phyloP scores from a whole-genome alignment of 257 asterid species.

The Gentiana macrophylla region DNA sequence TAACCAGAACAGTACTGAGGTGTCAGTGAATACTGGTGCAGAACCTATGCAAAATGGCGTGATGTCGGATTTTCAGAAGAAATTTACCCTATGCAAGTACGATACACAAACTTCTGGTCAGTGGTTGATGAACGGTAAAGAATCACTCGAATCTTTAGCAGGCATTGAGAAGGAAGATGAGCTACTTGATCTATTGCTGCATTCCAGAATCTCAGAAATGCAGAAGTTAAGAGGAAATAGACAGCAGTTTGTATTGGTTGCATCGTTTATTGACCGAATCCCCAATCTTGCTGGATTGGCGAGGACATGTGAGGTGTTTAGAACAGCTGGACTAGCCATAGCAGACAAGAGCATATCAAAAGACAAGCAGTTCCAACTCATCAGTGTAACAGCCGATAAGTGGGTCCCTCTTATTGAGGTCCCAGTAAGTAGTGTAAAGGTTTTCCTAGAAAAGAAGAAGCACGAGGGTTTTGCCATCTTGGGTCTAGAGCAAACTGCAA shows the following conservation, averaged over 20 bases:
- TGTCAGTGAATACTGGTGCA: constrained; percentile 19
- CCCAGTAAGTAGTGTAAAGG: constrained; percentile 54
- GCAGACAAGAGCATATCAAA: constrained; percentile 62
- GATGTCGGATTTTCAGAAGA: constrained; percentile 66
- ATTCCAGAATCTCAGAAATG: constrained; percentile 42
- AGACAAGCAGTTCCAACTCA: constrained; percentile 97
- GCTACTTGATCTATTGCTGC: constrained; percentile 64
- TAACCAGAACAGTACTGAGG: constrained; percentile 21
- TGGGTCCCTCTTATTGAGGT: constrained; percentile 92
- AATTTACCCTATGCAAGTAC: constrained; percentile 51
- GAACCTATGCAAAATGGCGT: constrained; percentile 28
- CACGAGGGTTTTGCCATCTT: constrained; percentile 66
- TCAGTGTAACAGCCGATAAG: constrained; percentile 95
- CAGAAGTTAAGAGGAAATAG: constrained; percentile 57
- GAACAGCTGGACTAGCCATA: constrained; percentile 69
- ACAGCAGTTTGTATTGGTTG: constrained; percentile 64
- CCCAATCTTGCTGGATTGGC: constrained; percentile 99
- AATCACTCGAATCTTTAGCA: constrained; percentile 43
- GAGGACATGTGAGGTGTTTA: constrained; percentile 92
- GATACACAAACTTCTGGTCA: constrained; percentile 37
- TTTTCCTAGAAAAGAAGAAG: constrained; percentile 74
- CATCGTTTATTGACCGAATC: constrained; percentile 86
- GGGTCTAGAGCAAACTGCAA: constrained; percentile 97
- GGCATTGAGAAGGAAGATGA: constrained; percentile 71
- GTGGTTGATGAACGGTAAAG: constrained; percentile 23